Percentiles rank a stretch among this genome's conserved stretches.
Conservation (phyloP, 2,329 filamentous ascomycete species). For the Hortaea werneckii region DNA sequence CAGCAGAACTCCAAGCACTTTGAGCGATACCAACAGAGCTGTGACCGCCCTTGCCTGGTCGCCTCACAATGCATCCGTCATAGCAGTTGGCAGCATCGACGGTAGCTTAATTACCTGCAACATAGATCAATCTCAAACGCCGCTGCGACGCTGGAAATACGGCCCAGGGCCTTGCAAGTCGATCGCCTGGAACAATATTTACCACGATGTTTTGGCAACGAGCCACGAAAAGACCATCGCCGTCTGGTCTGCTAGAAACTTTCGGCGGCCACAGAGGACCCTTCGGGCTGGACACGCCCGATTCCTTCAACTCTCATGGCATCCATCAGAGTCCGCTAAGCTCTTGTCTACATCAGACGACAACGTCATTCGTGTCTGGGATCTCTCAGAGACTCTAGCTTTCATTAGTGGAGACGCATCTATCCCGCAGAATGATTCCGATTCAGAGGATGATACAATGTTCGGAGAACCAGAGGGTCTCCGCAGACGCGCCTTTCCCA, state of each 20-base stretch:
- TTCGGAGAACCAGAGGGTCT: slow-evolving; percentile 13
- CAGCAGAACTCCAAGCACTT: no score
- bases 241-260: slow-evolving; percentile 2
- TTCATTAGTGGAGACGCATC: not conserved
- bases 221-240: not conserved
- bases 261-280: not conserved
- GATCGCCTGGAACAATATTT: not conserved
- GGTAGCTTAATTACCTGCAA: slow-evolving; percentile 7
- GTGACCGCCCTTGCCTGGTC: slow-evolving; percentile 9
- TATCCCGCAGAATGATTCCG: not conserved
- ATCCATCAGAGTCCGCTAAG: slow-evolving; percentile 3
- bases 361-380: slow-evolving; percentile 4
- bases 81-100: slow-evolving; percentile 10
- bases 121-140: not conserved
- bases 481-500: not conserved
- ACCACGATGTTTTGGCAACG: slow-evolving; percentile 1
- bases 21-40: not conserved
- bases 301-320: slow-evolving; percentile 5
- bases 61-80: not conserved
- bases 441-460: slow-evolving; percentile 10
- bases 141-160: slow-evolving; percentile 1
- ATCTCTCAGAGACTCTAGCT: slow-evolving; percentile 1
- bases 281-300: not conserved
- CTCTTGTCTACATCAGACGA: slow-evolving; percentile 2
- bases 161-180: not conserved